These are phyloP conservation scores for Penicillium herquei DNA, from an alignment of 495 filamentous ascomycete genomes.

Conservation along the genomic window DNA sequence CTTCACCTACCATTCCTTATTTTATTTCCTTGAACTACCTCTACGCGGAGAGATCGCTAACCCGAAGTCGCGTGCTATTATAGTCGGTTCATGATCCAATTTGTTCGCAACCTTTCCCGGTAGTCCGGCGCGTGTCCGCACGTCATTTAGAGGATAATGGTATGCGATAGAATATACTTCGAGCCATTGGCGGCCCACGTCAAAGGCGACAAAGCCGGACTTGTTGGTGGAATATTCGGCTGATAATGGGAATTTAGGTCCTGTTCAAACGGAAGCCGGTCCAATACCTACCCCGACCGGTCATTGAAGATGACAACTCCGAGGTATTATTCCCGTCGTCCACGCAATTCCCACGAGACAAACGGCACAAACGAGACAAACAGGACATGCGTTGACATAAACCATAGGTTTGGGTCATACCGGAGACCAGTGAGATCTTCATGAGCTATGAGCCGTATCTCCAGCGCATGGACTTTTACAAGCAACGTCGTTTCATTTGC, in stretches of 20 bases:
- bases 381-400: too few relatives aligned
- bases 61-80: constrained; percentile 15
- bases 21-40: background rate
- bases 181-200: constrained; percentile 1
- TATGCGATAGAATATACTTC: constrained; percentile 18
- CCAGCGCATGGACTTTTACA: constrained; percentile 87
- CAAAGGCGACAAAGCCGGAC: constrained; percentile 3
- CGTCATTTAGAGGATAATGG: constrained; percentile 36
- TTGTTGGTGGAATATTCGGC: constrained; percentile 8
- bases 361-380: background rate
- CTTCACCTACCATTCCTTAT: too few relatives aligned
- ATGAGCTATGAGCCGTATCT: constrained; percentile 86
- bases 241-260: constrained; percentile 57
- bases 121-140: constrained; percentile 28
- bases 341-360: background rate
- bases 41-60: constrained; percentile 9
- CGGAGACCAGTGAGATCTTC: constrained; percentile 88
- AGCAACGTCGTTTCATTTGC: constrained; percentile 89
- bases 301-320: constrained; percentile 73
- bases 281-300: constrained; percentile 69
- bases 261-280: constrained; percentile 96
- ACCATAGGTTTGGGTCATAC: constrained; percentile 82
- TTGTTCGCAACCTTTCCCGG: constrained; percentile 21
- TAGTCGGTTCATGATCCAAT: constrained; percentile 25
- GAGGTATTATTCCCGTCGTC: constrained; percentile 55